phyloP scores from a whole-genome alignment of 768 basidiomycete genomes.

The Naganishia vishniacii region DNA sequence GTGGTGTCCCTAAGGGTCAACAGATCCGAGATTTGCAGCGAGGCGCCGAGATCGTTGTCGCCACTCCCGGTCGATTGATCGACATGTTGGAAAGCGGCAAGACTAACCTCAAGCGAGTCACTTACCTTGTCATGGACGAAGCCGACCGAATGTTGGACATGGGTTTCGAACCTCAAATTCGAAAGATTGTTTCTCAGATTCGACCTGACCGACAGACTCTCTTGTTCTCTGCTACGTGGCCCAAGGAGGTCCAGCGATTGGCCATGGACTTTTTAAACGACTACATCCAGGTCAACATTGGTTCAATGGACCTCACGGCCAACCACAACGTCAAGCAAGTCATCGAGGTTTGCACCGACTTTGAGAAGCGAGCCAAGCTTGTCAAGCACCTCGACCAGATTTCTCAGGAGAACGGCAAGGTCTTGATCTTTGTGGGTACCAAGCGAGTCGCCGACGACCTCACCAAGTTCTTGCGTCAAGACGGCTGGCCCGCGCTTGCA shows the following conservation, averaged over 20 bases:
- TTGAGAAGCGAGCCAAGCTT: constrained; percentile 91
- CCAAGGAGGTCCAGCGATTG: constrained; percentile 96
- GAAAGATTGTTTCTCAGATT: constrained; percentile 95
- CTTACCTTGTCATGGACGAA: constrained; percentile 98
- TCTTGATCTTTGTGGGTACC: constrained; percentile 95
- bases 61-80: constrained; percentile 98
- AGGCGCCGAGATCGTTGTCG: constrained; percentile 95
- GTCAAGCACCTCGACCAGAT: constrained; percentile 97
- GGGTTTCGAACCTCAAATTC: constrained; percentile 99
- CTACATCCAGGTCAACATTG: constrained; percentile 97
- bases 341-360: constrained; percentile 93
- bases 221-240: constrained; percentile 99
- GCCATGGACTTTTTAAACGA: constrained; percentile 96
- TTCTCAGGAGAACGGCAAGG: constrained; percentile 93
- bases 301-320: constrained; percentile 95
- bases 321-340: constrained; percentile 97
- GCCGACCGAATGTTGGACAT: constrained; percentile 99
- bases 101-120: constrained; percentile 91
- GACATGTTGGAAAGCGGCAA: constrained; percentile 97
- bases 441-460: constrained; percentile 98
- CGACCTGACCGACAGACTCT: constrained; percentile 96
- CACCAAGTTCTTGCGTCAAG: constrained; percentile 85
- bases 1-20: constrained; percentile 95
- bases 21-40: constrained; percentile 97
- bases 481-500: constrained; percentile 99